Evolutionary conservation across 2,329 filamentous ascomycete genomes (phyloP).

Genomic region (Curvularia hawaiiensis): DNA sequence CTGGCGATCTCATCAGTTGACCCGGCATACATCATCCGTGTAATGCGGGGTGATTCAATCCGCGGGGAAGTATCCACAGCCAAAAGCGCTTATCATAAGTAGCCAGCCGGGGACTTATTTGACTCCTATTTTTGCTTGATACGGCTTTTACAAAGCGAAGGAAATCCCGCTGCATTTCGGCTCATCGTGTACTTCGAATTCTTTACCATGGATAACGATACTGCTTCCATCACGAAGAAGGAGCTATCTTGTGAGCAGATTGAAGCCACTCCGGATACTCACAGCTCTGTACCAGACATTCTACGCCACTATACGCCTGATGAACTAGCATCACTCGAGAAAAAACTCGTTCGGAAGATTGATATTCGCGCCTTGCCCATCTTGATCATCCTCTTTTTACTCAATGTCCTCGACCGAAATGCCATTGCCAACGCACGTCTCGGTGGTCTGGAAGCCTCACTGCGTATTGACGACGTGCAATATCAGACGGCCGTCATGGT

Average conservation of each 20-base stretch:
- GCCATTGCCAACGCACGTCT: slow-evolving; percentile 36
- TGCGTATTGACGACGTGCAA: slow-evolving; percentile 5
- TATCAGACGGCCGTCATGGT: slow-evolving; percentile 47
- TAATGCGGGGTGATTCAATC: background rate
- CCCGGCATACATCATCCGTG: background rate
- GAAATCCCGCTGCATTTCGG: background rate
- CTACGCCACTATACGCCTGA: slow-evolving; percentile 19
- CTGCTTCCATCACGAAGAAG: slow-evolving; percentile 5
- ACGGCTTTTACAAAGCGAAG: background rate
- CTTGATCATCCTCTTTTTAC: slow-evolving; percentile 35
- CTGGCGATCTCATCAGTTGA: slow-evolving; percentile 1
- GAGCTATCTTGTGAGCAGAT: slow-evolving; percentile 14
- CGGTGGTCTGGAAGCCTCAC: slow-evolving; percentile 26
- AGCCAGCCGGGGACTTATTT: background rate
- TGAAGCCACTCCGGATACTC: slow-evolving; percentile 8
- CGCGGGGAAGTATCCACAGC: background rate
- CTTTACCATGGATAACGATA: background rate
- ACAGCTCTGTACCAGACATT: slow-evolving; percentile 17
- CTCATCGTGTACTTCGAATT: background rate
- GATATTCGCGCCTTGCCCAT: slow-evolving; percentile 37
- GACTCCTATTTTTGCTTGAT: background rate
- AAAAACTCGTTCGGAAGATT: slow-evolving; percentile 38
- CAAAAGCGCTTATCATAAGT: background rate
- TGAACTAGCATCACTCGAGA: slow-evolving; percentile 31
- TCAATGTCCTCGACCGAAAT: slow-evolving; percentile 42